Evolutionary conservation across 768 basidiomycete genomes (phyloP), one percentile per base, ranked within the genome.

Genomic region (Naematelia encephala): DNA sequence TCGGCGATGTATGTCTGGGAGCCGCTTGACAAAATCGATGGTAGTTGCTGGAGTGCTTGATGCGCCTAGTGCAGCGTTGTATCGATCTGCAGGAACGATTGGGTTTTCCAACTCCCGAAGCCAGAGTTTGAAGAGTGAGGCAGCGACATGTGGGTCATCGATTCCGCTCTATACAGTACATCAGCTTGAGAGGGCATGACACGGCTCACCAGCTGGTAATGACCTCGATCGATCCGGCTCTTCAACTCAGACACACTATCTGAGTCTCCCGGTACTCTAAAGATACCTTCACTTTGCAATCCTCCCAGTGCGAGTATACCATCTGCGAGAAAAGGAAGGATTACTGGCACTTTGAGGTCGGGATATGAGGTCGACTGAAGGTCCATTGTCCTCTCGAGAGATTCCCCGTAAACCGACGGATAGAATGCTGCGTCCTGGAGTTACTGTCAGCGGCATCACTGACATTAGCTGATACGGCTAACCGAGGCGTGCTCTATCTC

Each of bases 401-500:
- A 86, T 79, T 93, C 91, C 13, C 91, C 91, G 69, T 96, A 97
- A 1, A 89, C 91, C 1, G 90, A 92, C 0, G 92, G 91, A 63
- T 92, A 89, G 79, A 96, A 97, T 5, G 93, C 91, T 25, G 91
- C 91, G 67, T 92, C 90, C 84, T 46, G 53, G 23, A 8, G 34
- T 16, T 39, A 2, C 11, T 50, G 28, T 52, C 51, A 52, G 23
- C 19, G 25, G 21, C n/a, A 52, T 52, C 27, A 12, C 53, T 27
- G 19, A 29, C 19, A 28, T 46, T 12, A 39, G 34, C 51, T 21
- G 5, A 51, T 12, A 22, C 25, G 30, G 47, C 84, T 66, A 62
- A 87, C 88, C 57, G 89, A 87, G 21, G 92, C 92, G 1, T 87
- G 90, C 79, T 94, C 91, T 57, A 97, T 94, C 78, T 97, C 93